These are phyloP conservation scores for Parafenestella ontariensis DNA, from an alignment of 2,329 filamentous ascomycete genomes.

Conservation along the genomic window DNA sequence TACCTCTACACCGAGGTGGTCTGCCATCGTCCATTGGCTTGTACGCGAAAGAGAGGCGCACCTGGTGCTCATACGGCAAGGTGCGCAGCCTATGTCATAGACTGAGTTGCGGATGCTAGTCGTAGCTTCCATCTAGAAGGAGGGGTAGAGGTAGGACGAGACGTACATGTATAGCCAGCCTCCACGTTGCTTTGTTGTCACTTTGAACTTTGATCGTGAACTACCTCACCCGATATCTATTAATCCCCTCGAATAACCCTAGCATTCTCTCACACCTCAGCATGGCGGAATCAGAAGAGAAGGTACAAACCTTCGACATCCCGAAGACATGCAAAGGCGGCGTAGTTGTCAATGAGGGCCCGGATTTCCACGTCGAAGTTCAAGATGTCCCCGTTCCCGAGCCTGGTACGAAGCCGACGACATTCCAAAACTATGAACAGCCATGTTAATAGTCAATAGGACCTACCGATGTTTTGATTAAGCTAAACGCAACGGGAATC, in stretches of 20 bases:
- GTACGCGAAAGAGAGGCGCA: background rate
- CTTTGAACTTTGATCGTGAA: background rate
- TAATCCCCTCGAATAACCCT: background rate
- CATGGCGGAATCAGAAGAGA: conserved; percentile 8
- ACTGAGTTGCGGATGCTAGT: background rate
- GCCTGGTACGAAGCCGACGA: conserved; percentile 46
- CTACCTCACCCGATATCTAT: background rate
- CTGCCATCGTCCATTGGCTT: background rate
- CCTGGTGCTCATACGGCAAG: background rate
- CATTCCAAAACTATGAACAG: background rate
- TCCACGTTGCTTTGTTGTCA: background rate
- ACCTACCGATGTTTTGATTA: conserved; percentile 63
- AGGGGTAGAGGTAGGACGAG: conserved; percentile 4
- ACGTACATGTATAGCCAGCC: background rate
- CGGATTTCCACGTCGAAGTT: conserved; percentile 57
- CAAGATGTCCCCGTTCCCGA: conserved; percentile 57
- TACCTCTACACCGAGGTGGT: background rate
- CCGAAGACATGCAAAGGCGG: conserved; percentile 60
- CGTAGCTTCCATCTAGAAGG: background rate
- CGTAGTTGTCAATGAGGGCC: conserved; percentile 61
- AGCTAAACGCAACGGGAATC: conserved; percentile 64
- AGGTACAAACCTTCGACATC: conserved; percentile 47
- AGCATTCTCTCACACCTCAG: background rate
- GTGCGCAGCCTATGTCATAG: background rate
- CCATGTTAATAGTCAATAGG: conserved; percentile 41